phyloP scores from a whole-genome alignment of 2,329 filamentous ascomycete genomes.

The Paramyrothecium sp. region DNA sequence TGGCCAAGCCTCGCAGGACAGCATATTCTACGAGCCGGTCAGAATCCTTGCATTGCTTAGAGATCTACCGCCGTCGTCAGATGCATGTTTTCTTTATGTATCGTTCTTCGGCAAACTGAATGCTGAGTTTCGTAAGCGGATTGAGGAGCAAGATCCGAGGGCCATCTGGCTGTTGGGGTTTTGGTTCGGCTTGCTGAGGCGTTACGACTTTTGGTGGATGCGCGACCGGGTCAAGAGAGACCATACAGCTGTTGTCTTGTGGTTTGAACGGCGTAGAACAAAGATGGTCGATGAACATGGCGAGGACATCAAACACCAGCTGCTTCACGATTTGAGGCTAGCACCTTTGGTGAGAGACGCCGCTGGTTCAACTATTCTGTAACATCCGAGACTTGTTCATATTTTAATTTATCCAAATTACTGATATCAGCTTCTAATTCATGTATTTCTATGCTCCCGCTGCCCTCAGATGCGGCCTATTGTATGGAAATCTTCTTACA shows the following conservation, averaged over 20 bases:
- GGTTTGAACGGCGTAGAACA: constrained; percentile 10
- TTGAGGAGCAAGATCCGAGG: constrained; percentile 14
- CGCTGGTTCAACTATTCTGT: not conserved
- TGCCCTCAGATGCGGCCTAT: not conserved
- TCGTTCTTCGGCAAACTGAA: constrained; percentile 17
- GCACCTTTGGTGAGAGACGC: constrained; percentile 1
- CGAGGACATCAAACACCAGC: constrained; percentile 14
- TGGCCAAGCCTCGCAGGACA: not conserved
- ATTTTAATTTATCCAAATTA: too few relatives aligned
- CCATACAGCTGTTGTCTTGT: constrained; percentile 13
- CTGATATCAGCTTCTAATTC: too few relatives aligned
- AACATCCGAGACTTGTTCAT: not conserved
- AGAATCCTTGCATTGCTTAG: constrained; percentile 9
- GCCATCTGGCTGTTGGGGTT: constrained; percentile 22
- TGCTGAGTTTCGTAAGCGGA: constrained; percentile 12
- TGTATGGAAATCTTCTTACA: constrained; percentile 42
- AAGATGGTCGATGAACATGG: constrained; percentile 9
- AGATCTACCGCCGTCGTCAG: constrained; percentile 6
- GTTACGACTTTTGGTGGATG: constrained; percentile 21
- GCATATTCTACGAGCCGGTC: constrained; percentile 7
- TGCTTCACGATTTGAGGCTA: constrained; percentile 17
- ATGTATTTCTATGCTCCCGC: too few relatives aligned
- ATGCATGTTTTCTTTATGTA: constrained; percentile 16
- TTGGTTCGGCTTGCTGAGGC: constrained; percentile 19
- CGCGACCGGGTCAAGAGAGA: constrained; percentile 12